phyloP scores from a whole-genome alignment of 805 yeast species.

The Candida ovalis region DNA sequence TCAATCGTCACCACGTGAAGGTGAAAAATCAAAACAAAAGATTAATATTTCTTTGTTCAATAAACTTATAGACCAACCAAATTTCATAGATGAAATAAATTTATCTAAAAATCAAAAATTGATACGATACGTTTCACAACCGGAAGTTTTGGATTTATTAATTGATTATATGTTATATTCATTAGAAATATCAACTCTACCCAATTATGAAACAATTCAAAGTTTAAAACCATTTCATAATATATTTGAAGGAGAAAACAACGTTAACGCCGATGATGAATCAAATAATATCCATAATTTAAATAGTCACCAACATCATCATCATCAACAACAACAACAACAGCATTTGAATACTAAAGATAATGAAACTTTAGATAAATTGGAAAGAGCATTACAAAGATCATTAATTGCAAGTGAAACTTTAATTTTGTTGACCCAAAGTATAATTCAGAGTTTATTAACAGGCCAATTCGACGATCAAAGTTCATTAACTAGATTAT shows the following conservation, averaged over 20 bases:
- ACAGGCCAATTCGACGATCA: conserved; percentile 11
- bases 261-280: conserved; percentile 6
- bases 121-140: conserved; percentile 29
- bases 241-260: conserved; percentile 22
- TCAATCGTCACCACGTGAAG: not conserved
- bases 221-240: conserved; percentile 6
- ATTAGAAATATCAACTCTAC: conserved; percentile 17
- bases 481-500: conserved; percentile 21
- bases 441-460: conserved; percentile 21
- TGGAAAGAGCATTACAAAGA: conserved; percentile 25
- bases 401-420: conserved; percentile 29
- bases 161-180: conserved; percentile 30
- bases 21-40: conserved; percentile 1
- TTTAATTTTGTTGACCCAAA: conserved; percentile 22
- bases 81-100: conserved; percentile 33
- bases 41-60: conserved; percentile 29
- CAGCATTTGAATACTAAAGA: not conserved
- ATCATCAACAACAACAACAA: not conserved
- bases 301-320: not conserved
- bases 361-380: conserved; percentile 9
- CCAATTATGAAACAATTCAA: conserved; percentile 6
- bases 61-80: conserved; percentile 34
- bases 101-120: conserved; percentile 32
- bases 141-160: conserved; percentile 28
- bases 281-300: not conserved